Conservation (phyloP, 805 yeast genomes). For the Candida parachauliodes region DNA sequence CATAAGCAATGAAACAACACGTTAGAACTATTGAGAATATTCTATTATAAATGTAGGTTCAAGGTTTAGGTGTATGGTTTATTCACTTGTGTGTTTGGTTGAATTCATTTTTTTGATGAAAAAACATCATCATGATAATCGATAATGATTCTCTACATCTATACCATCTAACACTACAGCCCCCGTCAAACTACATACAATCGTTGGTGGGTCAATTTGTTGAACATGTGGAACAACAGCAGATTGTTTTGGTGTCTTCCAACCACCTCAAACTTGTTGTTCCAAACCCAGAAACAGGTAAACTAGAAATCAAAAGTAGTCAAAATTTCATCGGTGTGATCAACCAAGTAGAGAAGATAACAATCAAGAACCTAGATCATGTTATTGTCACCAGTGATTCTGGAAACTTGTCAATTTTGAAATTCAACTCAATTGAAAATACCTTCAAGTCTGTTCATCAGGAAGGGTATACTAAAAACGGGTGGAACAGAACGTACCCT, state of each 20-base stretch:
- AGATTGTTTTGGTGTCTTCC: slow-evolving; percentile 56
- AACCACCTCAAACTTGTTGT: slow-evolving; percentile 52
- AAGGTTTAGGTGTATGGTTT: no score
- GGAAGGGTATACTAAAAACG: slow-evolving; percentile 72
- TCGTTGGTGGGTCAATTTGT: slow-evolving; percentile 70
- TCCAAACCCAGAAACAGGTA: slow-evolving; percentile 55
- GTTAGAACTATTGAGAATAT: no score
- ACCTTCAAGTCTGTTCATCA: slow-evolving; percentile 48
- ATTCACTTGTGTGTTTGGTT: no score
- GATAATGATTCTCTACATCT: slow-evolving; percentile 40
- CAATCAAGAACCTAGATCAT: slow-evolving; percentile 35
- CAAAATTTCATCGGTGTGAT: slow-evolving; percentile 59
- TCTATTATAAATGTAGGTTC: no score
- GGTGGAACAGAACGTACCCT: slow-evolving; percentile 71
- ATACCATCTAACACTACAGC: slow-evolving; percentile 69
- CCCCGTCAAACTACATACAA: slow-evolving; percentile 49
- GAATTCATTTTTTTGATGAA: no score
- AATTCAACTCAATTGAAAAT: slow-evolving; percentile 35
- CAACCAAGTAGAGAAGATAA: slow-evolving; percentile 24
- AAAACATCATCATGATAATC: slow-evolving; percentile 13
- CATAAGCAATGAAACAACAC: not conserved
- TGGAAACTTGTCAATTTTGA: slow-evolving; percentile 61
- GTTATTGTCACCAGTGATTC: slow-evolving; percentile 76
- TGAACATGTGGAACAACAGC: slow-evolving; percentile 49
- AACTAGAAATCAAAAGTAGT: slow-evolving; percentile 37